Conservation (phyloP, 352 stramenopile species). For the Globisporangium paroecandrum region DNA sequence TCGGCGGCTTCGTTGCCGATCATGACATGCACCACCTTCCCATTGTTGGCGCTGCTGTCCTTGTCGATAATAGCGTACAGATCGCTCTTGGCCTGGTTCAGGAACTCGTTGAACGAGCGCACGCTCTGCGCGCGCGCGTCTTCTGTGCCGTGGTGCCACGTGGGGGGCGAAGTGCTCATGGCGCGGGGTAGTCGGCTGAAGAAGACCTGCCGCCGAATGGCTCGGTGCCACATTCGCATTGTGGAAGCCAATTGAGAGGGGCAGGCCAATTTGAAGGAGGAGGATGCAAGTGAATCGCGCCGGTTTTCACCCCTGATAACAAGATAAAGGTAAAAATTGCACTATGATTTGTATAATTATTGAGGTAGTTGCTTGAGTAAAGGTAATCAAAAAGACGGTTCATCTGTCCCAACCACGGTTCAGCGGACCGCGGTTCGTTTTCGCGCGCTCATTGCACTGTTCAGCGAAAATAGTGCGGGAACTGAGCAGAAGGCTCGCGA, state of each 20-base stretch:
- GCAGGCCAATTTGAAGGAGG: background rate
- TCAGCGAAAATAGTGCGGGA: constrained; percentile 13
- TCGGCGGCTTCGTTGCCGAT: constrained; percentile 81
- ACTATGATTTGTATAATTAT: background rate
- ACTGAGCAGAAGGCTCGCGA: constrained; percentile 4
- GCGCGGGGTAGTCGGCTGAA: background rate
- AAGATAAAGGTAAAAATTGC: background rate
- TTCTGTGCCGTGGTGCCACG: constrained; percentile 14
- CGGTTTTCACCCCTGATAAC: background rate
- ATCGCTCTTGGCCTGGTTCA: constrained; percentile 17
- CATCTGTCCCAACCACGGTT: background rate
- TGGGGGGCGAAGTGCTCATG: constrained; percentile 14
- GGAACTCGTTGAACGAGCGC: constrained; percentile 23
- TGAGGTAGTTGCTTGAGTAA: background rate
- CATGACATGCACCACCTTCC: constrained; percentile 43
- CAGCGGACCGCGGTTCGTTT: constrained; percentile 1
- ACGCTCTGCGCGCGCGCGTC: constrained; percentile 8
- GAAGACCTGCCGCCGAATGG: constrained; percentile 4
- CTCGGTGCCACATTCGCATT: background rate
- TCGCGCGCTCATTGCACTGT: constrained; percentile 5
- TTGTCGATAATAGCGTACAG: constrained; percentile 9
- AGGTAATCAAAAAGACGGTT: background rate
- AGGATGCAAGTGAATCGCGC: background rate
- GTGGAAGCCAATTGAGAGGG: background rate
- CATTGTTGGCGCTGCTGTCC: background rate